phyloP scores from a whole-genome alignment of 768 basidiomycete genomes.

The Tremella fuciformis region DNA sequence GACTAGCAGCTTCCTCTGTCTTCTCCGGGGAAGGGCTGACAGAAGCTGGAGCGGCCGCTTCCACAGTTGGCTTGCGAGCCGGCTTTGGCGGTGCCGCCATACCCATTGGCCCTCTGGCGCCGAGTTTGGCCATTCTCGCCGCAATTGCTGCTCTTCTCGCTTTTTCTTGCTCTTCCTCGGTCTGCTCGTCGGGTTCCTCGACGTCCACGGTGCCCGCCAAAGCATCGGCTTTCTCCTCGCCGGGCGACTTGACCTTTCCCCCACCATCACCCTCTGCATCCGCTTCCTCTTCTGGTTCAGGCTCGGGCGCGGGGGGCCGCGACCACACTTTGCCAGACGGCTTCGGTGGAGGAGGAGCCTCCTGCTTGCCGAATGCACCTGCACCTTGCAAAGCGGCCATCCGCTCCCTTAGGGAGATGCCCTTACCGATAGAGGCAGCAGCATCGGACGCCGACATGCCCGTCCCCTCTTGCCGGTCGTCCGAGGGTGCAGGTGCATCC shows the following conservation, averaged over 20 bases:
- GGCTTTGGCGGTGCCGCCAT: slow-evolving; percentile 70
- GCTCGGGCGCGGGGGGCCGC: slow-evolving; percentile 57
- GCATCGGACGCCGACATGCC: slow-evolving; percentile 69
- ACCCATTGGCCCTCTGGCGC: slow-evolving; percentile 59
- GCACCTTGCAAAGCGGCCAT: slow-evolving; percentile 90
- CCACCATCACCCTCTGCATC: slow-evolving; percentile 13
- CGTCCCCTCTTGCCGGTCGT: slow-evolving; percentile 15
- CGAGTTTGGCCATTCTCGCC: slow-evolving; percentile 87
- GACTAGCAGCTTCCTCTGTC: slow-evolving; percentile 1
- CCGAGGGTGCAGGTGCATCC: slow-evolving; percentile 16
- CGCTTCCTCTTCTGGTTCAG: slow-evolving; percentile 31
- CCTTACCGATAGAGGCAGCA: slow-evolving; percentile 73
- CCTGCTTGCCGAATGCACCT: slow-evolving; percentile 67
- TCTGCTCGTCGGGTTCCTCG: slow-evolving; percentile 26
- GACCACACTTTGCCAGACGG: slow-evolving; percentile 77
- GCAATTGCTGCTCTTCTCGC: slow-evolving; percentile 72
- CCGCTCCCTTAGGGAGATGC: slow-evolving; percentile 79
- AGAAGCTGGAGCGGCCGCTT: slow-evolving; percentile 1
- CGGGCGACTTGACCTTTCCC: not conserved
- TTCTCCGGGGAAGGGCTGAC: slow-evolving; percentile 8
- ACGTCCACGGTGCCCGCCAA: slow-evolving; percentile 1
- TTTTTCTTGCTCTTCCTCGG: slow-evolving; percentile 49
- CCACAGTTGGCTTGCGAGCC: slow-evolving; percentile 57
- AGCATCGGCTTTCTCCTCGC: slow-evolving; percentile 8
- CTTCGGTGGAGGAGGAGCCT: slow-evolving; percentile 58